These are phyloP conservation scores for Clohesyomyces aquaticus DNA, from an alignment of 495 filamentous ascomycete genomes.

Conservation along the genomic window DNA sequence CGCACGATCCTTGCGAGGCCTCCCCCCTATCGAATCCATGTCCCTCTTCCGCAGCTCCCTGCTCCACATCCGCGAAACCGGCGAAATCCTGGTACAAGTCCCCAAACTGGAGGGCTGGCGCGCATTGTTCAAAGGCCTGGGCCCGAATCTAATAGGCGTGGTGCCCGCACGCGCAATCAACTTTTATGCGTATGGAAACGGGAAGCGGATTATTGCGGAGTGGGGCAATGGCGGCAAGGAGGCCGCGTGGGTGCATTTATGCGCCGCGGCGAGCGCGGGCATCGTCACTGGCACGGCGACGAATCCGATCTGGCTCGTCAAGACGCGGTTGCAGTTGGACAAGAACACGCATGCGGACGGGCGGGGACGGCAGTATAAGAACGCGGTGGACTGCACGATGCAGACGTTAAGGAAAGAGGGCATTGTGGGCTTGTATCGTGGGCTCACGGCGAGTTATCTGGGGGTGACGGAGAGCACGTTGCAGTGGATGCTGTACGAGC, in stretches of 20 bases:
- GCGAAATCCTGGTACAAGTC: conserved; percentile 78
- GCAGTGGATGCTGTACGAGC: conserved; percentile 87
- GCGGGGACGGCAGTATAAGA: conserved; percentile 72
- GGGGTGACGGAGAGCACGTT: conserved; percentile 84
- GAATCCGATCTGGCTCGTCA: conserved; percentile 92
- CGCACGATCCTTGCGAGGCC: conserved; percentile 52
- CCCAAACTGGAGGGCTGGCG: conserved; percentile 78
- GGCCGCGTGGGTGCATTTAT: conserved; percentile 71
- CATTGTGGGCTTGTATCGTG: conserved; percentile 76
- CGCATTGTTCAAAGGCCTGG: conserved; percentile 85
- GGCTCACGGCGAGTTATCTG: conserved; percentile 83
- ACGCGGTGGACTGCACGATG: conserved; percentile 76
- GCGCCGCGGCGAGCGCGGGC: conserved; percentile 72
- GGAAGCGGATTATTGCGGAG: conserved; percentile 74
- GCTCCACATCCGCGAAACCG: conserved; percentile 74
- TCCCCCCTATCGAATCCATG: conserved; percentile 52
- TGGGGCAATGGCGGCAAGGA: conserved; percentile 68
- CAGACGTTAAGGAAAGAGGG: conserved; percentile 80
- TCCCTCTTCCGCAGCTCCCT: conserved; percentile 53
- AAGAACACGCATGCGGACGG: conserved; percentile 62
- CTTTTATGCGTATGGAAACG: conserved; percentile 87
- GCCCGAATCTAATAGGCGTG: conserved; percentile 84
- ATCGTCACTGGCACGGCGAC: conserved; percentile 82
- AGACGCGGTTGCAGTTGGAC: conserved; percentile 87
- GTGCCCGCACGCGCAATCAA: conserved; percentile 86